phyloP scores from a whole-genome alignment of 257 asterid genomes.

The Cinchona pubescens region DNA sequence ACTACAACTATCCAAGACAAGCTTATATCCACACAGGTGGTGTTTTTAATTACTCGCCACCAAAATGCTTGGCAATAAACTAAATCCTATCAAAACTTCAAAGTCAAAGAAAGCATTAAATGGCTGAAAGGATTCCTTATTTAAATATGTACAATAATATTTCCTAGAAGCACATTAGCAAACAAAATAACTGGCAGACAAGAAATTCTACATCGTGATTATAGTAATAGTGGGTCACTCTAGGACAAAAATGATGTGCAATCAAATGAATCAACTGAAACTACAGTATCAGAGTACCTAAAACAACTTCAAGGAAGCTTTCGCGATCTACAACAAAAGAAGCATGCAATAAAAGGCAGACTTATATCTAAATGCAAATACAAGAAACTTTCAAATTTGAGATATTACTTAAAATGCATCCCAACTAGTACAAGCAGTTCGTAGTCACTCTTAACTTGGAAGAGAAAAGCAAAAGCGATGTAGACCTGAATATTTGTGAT shows the following conservation, averaged over 20 bases:
- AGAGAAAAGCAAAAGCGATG: conserved; percentile 10
- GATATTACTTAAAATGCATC: not conserved
- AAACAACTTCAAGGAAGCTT: conserved; percentile 1
- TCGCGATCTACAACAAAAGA: not conserved
- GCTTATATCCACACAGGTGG: not conserved
- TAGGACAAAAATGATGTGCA: not conserved
- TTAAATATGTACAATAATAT: not conserved
- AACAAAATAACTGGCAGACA: not conserved
- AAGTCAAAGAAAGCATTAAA: not conserved
- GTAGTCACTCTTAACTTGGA: conserved; percentile 10
- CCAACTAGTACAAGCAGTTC: not conserved
- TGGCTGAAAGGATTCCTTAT: not conserved
- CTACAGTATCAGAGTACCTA: not conserved
- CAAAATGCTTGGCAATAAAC: not conserved
- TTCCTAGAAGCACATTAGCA: not conserved
- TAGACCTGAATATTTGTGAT: conserved; percentile 80
- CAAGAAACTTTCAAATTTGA: not conserved
- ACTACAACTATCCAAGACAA: not conserved
- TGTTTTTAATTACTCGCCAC: not conserved
- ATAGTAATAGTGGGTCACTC: not conserved
- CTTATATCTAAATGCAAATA: not conserved
- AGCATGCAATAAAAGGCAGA: not conserved
- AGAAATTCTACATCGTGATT: not conserved
- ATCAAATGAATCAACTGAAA: conserved; percentile 1
- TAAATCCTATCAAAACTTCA: not conserved